phyloP scores from a whole-genome alignment of 441 rosid species.

The Geranium incanum region DNA sequence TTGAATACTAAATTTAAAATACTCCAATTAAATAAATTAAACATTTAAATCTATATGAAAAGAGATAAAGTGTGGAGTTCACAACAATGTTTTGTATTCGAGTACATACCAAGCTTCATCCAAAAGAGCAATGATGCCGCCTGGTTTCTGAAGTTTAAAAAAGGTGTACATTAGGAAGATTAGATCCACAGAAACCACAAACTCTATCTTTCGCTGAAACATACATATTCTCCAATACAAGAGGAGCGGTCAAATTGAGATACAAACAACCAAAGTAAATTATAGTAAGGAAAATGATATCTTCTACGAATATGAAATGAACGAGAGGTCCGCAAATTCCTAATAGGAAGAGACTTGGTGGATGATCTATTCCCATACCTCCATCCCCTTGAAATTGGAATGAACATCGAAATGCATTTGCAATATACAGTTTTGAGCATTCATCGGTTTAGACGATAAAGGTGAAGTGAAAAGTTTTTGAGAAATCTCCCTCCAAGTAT shows the following conservation, averaged over 20 bases:
- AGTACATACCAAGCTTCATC: slow-evolving; percentile 92
- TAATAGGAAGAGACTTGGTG: background rate
- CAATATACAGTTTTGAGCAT: too few species aligned
- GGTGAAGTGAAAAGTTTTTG: slow-evolving; percentile 1
- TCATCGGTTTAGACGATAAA: too few species aligned
- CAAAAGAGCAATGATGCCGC: slow-evolving; percentile 92
- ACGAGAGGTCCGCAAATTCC: background rate
- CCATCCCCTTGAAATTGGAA: background rate
- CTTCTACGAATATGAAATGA: background rate
- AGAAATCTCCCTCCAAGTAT: background rate
- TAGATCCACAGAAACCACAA: slow-evolving; percentile 6
- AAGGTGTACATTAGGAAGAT: slow-evolving; percentile 23
- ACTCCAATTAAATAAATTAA: background rate
- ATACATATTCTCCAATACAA: background rate
- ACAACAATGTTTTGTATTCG: background rate
- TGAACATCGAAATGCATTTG: too few species aligned
- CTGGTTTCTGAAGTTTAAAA: slow-evolving; percentile 75
- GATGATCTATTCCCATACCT: background rate
- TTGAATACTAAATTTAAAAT: background rate
- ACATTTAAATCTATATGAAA: slow-evolving; percentile 1
- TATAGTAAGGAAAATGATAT: background rate
- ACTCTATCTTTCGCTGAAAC: slow-evolving; percentile 9
- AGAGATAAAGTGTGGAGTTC: slow-evolving; percentile 12
- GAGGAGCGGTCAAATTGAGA: background rate
- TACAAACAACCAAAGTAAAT: background rate